Conservation (phyloP, 2,329 filamentous ascomycete genomes). For the Exserohilum turcica region DNA sequence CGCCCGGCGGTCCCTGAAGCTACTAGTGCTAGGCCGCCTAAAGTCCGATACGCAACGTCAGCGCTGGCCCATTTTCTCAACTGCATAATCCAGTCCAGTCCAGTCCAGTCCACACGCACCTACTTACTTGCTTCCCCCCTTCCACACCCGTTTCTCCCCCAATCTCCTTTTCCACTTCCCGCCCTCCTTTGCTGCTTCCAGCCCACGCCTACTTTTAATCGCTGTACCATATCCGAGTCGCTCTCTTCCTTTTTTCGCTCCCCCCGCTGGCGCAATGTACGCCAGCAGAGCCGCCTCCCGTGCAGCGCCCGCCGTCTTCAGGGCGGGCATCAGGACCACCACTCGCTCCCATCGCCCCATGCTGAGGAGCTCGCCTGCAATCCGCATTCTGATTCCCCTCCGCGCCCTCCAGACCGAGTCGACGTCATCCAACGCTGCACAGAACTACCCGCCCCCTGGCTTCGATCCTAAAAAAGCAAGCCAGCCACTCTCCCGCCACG, state of each 20-base stretch:
- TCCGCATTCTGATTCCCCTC: slow-evolving; percentile 62
- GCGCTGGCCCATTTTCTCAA: slow-evolving; percentile 14
- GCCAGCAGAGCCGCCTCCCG: slow-evolving; percentile 51
- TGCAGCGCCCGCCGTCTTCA: slow-evolving; percentile 55
- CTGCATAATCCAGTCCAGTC: slow-evolving; percentile 23
- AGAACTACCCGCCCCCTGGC: slow-evolving; percentile 77
- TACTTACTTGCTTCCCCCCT: slow-evolving; percentile 2
- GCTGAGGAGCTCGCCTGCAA: slow-evolving; percentile 59
- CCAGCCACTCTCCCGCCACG: slow-evolving; percentile 73
- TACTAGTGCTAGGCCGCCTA: slow-evolving; percentile 6
- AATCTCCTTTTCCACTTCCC: slow-evolving; percentile 16
- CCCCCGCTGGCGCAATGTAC: slow-evolving; percentile 50
- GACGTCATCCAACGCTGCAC: slow-evolving; percentile 52
- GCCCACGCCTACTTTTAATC: slow-evolving; percentile 10
- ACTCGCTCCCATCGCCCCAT: slow-evolving; percentile 50
- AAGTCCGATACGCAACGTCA: slow-evolving; percentile 15
- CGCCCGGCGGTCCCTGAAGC: slow-evolving; percentile 17
- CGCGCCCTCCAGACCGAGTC: slow-evolving; percentile 63
- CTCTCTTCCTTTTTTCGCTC: slow-evolving; percentile 20
- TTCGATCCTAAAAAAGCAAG: slow-evolving; percentile 91
- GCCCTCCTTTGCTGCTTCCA: slow-evolving; percentile 11
- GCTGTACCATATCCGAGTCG: slow-evolving; percentile 10
- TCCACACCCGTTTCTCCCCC: slow-evolving; percentile 13
- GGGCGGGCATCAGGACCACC: slow-evolving; percentile 51
- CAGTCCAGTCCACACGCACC: slow-evolving; percentile 20